A percentile compares a stretch with the other conserved stretches of the same genome.
phyloP scores from a whole-genome alignment of 345 rosid species.

The Clausena lansium region DNA sequence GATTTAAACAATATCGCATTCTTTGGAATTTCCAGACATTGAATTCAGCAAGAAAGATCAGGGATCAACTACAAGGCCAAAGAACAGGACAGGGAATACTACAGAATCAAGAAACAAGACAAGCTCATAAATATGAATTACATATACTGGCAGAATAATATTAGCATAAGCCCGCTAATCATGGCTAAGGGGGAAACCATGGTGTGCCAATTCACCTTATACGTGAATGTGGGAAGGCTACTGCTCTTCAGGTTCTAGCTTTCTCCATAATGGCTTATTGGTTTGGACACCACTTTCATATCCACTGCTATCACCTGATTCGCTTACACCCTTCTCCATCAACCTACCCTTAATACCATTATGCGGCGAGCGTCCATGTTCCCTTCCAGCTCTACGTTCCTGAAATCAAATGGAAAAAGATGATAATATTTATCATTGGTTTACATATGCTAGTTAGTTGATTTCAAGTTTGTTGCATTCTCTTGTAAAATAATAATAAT shows the following conservation, averaged over 20 bases:
- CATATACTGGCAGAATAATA: slow-evolving; percentile 12
- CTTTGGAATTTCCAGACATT: not conserved
- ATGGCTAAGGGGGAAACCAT: slow-evolving; percentile 5
- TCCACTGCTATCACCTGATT: slow-evolving; percentile 81
- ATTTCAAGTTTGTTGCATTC: not conserved
- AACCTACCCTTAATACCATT: slow-evolving; percentile 37
- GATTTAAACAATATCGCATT: not conserved
- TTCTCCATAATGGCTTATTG: slow-evolving; percentile 39
- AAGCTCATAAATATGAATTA: slow-evolving; percentile 2
- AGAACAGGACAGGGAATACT: slow-evolving; percentile 2
- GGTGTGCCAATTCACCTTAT: slow-evolving; percentile 12
- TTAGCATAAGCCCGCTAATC: not conserved
- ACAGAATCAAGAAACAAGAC: slow-evolving; percentile 13
- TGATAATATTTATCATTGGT: not conserved
- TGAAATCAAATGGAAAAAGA: slow-evolving; percentile 25
- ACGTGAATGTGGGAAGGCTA: slow-evolving; percentile 23
- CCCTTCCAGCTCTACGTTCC: slow-evolving; percentile 61
- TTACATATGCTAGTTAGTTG: not conserved
- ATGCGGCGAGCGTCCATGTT: slow-evolving; percentile 33
- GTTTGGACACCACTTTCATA: slow-evolving; percentile 56
- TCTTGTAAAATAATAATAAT: not conserved
- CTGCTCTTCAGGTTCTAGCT: slow-evolving; percentile 42
- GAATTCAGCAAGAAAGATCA: not conserved
- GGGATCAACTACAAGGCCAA: not conserved
- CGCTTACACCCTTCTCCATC: slow-evolving; percentile 46